phyloP scores from a whole-genome alignment of 306 rosid genomes.

The Bauhinia variegata region DNA sequence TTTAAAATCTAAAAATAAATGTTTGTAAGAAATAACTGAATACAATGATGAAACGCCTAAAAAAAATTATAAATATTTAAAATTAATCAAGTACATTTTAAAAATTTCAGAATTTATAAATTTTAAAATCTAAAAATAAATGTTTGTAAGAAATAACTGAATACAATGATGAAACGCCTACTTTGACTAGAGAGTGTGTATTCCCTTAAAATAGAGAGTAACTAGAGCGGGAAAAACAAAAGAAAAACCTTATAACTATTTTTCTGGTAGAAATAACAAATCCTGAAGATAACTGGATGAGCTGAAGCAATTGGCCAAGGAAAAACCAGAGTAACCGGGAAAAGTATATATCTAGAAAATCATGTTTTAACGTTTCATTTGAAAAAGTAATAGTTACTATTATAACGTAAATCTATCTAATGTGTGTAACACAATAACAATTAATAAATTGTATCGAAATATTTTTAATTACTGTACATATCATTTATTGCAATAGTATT shows the following conservation, averaged over 20 bases:
- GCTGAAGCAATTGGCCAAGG: not conserved
- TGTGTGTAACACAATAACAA: too few species aligned
- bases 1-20: too few species aligned
- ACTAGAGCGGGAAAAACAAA: not conserved
- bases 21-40: conserved; percentile 1
- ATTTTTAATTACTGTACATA: too few species aligned
- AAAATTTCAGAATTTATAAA: too few species aligned
- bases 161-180: conserved; percentile 6
- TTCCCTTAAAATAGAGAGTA: conserved; percentile 23
- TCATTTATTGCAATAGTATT: too few species aligned
- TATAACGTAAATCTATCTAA: too few species aligned
- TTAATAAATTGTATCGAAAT: too few species aligned
- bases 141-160: conserved; percentile 1
- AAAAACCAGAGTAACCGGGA: not conserved
- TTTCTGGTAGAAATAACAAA: not conserved
- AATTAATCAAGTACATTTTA: too few species aligned
- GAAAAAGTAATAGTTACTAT: too few species aligned
- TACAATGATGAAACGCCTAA: conserved; percentile 6
- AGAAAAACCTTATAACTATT: too few species aligned
- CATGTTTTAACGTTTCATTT: conserved; percentile 5
- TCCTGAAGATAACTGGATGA: conserved; percentile 1
- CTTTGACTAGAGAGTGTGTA: not conserved
- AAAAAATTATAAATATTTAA: too few species aligned
- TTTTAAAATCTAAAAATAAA: too few species aligned
- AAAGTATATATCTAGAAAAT: not conserved